Conservation (phyloP, 257 asterid species). For the Perilla frutescens region DNA sequence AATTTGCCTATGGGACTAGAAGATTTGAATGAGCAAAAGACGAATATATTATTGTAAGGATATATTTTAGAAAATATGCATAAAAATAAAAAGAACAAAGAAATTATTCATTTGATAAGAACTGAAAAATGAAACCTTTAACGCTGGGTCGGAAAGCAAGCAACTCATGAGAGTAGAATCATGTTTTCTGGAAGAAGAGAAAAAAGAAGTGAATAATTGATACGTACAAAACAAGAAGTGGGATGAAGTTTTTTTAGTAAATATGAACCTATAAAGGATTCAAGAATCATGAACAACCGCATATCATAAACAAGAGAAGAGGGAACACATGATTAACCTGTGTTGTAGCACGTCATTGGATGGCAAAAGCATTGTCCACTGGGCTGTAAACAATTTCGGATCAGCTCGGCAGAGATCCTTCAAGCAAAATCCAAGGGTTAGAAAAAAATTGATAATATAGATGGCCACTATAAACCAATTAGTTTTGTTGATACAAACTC, state of each 20-base stretch:
- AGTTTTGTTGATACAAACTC: conserved; percentile 6
- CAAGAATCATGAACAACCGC: not conserved
- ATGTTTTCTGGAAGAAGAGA: conserved; percentile 61
- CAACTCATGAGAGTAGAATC: conserved; percentile 87
- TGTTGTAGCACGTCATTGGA: conserved; percentile 83
- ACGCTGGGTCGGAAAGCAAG: conserved; percentile 82
- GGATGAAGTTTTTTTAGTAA: conserved; percentile 15
- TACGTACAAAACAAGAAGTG: not conserved
- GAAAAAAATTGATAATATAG: conserved; percentile 26
- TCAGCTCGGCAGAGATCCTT: conserved; percentile 96
- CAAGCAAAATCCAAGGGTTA: conserved; percentile 44
- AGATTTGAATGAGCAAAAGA: conserved; percentile 24
- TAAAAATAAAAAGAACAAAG: conserved; percentile 19
- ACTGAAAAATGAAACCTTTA: conserved; percentile 60
- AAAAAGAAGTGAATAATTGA: conserved; percentile 26
- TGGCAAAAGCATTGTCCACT: conserved; percentile 91
- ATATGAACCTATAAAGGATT: conserved; percentile 6
- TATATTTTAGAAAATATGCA: conserved; percentile 25
- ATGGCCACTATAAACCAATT: conserved; percentile 25
- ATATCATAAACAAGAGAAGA: conserved; percentile 28
- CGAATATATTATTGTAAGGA: conserved; percentile 2
- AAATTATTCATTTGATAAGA: conserved; percentile 16
- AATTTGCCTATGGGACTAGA: conserved; percentile 13
- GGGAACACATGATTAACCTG: conserved; percentile 57
- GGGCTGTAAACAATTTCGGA: conserved; percentile 80